A percentile compares a stretch with the other conserved stretches of the same genome.
phyloP scores from a whole-genome alignment of 164 flowering plant genomes.

The Piper betle region DNA sequence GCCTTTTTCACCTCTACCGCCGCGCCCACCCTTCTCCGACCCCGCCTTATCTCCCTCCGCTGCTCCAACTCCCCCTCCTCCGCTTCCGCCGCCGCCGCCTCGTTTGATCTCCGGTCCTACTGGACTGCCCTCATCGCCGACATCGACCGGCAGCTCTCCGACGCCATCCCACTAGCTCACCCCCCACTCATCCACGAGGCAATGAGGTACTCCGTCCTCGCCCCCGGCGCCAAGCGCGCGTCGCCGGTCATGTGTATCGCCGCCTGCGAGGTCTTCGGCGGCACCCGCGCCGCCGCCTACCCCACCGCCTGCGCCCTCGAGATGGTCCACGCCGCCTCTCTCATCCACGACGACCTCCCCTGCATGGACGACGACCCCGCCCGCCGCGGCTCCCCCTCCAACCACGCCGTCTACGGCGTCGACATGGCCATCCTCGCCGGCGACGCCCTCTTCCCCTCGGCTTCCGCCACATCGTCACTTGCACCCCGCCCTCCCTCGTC shows the following conservation, averaged over 20 bases:
- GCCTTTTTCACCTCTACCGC: neutral
- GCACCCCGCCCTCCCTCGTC: slow-evolving; percentile 53
- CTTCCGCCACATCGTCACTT: slow-evolving; percentile 72
- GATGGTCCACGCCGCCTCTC: slow-evolving; percentile 85
- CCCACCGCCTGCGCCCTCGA: slow-evolving; percentile 97
- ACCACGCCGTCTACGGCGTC: slow-evolving; percentile 68
- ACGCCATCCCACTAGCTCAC: slow-evolving; percentile 11
- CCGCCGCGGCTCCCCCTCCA: slow-evolving; percentile 74
- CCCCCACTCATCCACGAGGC: slow-evolving; percentile 9
- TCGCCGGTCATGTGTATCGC: slow-evolving; percentile 13
- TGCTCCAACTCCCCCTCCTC: neutral
- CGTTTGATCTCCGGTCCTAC: slow-evolving; percentile 12
- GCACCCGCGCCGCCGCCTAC: slow-evolving; percentile 65
- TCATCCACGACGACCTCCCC: slow-evolving; percentile 92
- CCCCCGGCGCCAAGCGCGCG: slow-evolving; percentile 12
- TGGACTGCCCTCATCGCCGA: slow-evolving; percentile 9
- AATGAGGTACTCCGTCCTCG: slow-evolving; percentile 14
- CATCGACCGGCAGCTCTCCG: slow-evolving; percentile 8
- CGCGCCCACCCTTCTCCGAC: neutral
- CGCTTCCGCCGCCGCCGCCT: neutral
- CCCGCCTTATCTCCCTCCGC: neutral
- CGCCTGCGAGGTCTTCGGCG: slow-evolving; percentile 52
- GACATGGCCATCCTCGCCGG: slow-evolving; percentile 96
- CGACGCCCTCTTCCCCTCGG: slow-evolving; percentile 90
- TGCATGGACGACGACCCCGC: slow-evolving; percentile 85